Evolutionary conservation across 305 asterid species (phyloP).

Genomic region (Fraxinus greggii): DNA sequence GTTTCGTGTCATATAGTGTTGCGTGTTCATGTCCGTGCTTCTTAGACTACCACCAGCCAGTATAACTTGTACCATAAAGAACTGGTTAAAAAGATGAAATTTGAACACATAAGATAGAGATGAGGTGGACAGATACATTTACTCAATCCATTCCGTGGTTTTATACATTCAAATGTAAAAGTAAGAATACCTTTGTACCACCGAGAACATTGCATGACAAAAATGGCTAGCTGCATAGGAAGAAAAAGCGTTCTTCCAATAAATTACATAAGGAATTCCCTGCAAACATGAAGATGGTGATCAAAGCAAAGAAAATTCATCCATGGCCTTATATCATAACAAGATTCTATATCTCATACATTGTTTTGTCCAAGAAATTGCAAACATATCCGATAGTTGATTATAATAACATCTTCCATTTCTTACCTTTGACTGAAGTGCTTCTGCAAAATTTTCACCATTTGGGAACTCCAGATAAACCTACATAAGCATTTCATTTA

Average conservation of each 20-base stretch:
- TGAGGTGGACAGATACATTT: not conserved
- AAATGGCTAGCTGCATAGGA: conserved; percentile 76
- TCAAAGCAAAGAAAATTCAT: conserved; percentile 23
- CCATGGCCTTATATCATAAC: conserved; percentile 19
- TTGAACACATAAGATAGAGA: not conserved
- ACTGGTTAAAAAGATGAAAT: not conserved
- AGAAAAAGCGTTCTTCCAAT: conserved; percentile 71
- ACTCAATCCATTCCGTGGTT: not conserved
- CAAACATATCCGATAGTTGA: not conserved
- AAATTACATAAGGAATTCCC: conserved; percentile 89
- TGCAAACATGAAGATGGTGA: conserved; percentile 34
- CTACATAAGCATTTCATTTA: conserved; percentile 43
- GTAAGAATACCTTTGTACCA: conserved; percentile 66
- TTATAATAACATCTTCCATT: not conserved
- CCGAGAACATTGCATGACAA: conserved; percentile 77
- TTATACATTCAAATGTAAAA: not conserved
- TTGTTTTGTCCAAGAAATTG: conserved; percentile 7
- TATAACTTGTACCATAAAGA: not conserved
- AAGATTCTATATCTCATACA: conserved; percentile 15
- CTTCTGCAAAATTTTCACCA: conserved; percentile 77
- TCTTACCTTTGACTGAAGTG: conserved; percentile 82
- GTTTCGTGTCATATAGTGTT: not conserved
- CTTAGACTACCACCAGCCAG: not conserved
- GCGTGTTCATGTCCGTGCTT: not conserved
- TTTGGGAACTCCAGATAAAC: conserved; percentile 86